These are phyloP conservation scores for Phytophthora europaea DNA, from an alignment of 352 stramenopile genomes.

Conservation along the genomic window DNA sequence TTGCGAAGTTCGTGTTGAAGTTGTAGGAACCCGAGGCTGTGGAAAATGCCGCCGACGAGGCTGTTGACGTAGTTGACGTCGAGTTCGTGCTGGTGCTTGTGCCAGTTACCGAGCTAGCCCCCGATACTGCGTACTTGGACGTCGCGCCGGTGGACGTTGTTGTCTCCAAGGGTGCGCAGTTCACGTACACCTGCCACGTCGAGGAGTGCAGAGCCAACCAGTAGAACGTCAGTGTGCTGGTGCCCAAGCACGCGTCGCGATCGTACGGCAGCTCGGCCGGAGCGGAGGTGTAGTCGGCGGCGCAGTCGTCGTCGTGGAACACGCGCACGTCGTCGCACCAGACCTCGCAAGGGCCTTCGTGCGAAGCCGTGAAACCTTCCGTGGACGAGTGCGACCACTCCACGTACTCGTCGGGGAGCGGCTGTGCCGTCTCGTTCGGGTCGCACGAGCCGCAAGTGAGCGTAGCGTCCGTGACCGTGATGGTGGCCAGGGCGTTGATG, in stretches of 20 bases:
- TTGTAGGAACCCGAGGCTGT: constrained; percentile 24
- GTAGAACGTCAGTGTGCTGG: constrained; percentile 45
- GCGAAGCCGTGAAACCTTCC: constrained; percentile 41
- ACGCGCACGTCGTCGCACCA: constrained; percentile 57
- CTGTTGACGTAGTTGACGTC: constrained; percentile 7
- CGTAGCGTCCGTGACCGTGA: constrained; percentile 33
- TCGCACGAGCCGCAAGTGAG: constrained; percentile 35
- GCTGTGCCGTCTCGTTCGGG: constrained; percentile 29
- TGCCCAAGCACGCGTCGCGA: constrained; percentile 31
- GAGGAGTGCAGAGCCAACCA: constrained; percentile 58
- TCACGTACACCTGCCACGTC: constrained; percentile 58
- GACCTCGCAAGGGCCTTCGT: constrained; percentile 58
- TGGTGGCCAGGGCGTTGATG: constrained; percentile 34
- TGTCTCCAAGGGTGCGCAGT: constrained; percentile 35
- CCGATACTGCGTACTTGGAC: constrained; percentile 33
- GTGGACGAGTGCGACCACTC: constrained; percentile 41
- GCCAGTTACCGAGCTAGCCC: constrained; percentile 1
- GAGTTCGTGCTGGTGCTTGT: constrained; percentile 16
- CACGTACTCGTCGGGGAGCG: constrained; percentile 33
- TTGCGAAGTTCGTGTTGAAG: constrained; percentile 24
- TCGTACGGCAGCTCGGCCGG: constrained; percentile 53
- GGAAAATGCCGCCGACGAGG: constrained; percentile 1
- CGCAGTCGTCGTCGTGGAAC: constrained; percentile 53
- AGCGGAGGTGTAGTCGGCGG: constrained; percentile 41
- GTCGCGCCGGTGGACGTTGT: constrained; percentile 34